Evolutionary conservation across 1,139 yeast genomes (phyloP).

Genomic region (Wickerhamiella infanticola): DNA sequence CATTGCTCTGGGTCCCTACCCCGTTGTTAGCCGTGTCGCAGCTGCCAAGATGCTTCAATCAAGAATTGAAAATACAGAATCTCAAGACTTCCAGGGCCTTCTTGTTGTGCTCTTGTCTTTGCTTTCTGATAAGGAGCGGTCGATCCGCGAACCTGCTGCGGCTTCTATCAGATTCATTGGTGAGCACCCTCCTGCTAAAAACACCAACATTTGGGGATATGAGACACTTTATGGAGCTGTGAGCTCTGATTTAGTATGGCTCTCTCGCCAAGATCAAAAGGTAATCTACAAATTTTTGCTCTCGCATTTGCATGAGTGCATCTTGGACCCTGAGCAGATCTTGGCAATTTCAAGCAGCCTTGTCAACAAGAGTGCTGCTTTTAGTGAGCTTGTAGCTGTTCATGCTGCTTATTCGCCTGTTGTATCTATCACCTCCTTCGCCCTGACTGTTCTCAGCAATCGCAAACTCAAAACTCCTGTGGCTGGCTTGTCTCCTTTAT

Average conservation of each 20-base stretch:
- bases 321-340: slow-evolving; percentile 9
- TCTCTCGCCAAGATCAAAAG: slow-evolving; percentile 8
- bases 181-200: not conserved
- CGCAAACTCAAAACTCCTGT: slow-evolving; percentile 12
- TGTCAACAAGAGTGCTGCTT: slow-evolving; percentile 12
- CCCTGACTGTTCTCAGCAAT: slow-evolving; percentile 5
- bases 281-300: slow-evolving; percentile 2
- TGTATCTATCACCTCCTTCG: slow-evolving; percentile 10
- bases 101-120: slow-evolving; percentile 10
- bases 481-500: slow-evolving; percentile 11
- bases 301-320: slow-evolving; percentile 10
- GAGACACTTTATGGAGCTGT: slow-evolving; percentile 4
- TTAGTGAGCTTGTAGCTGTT: slow-evolving; percentile 13
- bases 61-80: slow-evolving; percentile 1
- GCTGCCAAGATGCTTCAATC: slow-evolving; percentile 8
- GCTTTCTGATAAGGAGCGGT: slow-evolving; percentile 12
- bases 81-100: slow-evolving; percentile 11
- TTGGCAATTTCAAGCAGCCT: slow-evolving; percentile 9
- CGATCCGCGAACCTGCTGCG: slow-evolving; percentile 12
- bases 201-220: slow-evolving; percentile 4
- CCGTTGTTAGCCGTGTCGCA: slow-evolving; percentile 11
- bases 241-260: slow-evolving; percentile 8
- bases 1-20: slow-evolving; percentile 15
- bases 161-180: slow-evolving; percentile 1
- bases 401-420: slow-evolving; percentile 9